Evolutionary conservation across 139 green algal species (phyloP), one percentile per base, ranked within the genome.

Genomic region (Gonium pectorale): DNA sequence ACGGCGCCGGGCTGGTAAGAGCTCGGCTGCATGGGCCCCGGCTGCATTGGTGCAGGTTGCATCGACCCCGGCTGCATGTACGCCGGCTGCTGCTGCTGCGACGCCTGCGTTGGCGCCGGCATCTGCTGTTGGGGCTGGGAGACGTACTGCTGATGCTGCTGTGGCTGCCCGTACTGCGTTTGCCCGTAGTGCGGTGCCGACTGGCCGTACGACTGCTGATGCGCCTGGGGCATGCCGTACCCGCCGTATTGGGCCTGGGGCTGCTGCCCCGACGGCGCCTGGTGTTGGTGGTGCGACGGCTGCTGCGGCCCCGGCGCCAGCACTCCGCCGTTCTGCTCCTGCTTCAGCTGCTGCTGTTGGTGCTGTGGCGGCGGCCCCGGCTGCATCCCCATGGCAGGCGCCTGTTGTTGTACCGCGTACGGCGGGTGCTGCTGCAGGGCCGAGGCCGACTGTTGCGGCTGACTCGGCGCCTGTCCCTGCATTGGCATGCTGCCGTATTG

Each of bases 131-230:
- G n/a, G 29, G 62, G 11, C 29, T 68, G 62, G n/a, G 11, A 31
- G 62, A 43, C 21, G 13, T 56, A 31, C 27, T 77, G 68, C 21
- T 74, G 67, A 15, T 74, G 67, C 67, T 72, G 66, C 15, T 72
- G 66, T 37, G 51, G 66, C 31, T 72, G 66, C 19, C 13, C 13
- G 13, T 26, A 56, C 49, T 56, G 49, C 17, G 49, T 56, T 56
- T 56, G 49, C 49, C 17, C 13, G 13, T 56, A 17, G 49, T 56
- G 49, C 49, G 13, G 49, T 17, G 17, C 17, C 13, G 49, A 56
- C 17, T 56, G 49, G 49, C 49, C 49, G 49, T 56, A 26, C 49
- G 49, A 17, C 17, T 56, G 49, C 49, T 56, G 49, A 17, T 56
- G 17, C 49, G 49, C 13, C 49, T 56, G 49, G n/a, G n/a, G n/a